phyloP scores from a whole-genome alignment of 352 stramenopile species.

The Phytophthora pluvialis region DNA sequence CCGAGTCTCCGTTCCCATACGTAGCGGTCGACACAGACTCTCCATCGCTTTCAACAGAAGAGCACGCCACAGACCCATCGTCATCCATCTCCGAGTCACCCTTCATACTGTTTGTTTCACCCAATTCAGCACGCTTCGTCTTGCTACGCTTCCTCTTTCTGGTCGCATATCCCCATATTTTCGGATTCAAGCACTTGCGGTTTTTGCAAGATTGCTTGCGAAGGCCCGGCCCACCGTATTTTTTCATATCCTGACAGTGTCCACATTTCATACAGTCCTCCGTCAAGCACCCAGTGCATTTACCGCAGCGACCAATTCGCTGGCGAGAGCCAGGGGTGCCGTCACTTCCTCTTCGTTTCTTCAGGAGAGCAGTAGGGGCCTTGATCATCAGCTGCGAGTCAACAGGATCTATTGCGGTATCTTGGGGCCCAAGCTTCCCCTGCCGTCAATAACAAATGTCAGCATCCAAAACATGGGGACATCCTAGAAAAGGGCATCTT shows the following conservation, averaged over 20 bases:
- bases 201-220: conserved; percentile 91
- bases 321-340: conserved; percentile 54
- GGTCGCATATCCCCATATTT: conserved; percentile 55
- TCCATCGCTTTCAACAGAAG: conserved; percentile 62
- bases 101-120: conserved; percentile 39
- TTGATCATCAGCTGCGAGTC: conserved; percentile 34
- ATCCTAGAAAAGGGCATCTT: conserved; percentile 4
- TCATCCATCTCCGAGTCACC: conserved; percentile 53
- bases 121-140: conserved; percentile 18
- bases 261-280: conserved; percentile 89
- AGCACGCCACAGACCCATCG: conserved; percentile 48
- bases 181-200: conserved; percentile 82
- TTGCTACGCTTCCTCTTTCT: conserved; percentile 52
- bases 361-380: conserved; percentile 19
- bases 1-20: conserved; percentile 33
- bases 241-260: conserved; percentile 91
- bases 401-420: conserved; percentile 4
- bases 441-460: conserved; percentile 20
- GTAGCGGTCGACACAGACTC: conserved; percentile 47
- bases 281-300: conserved; percentile 76
- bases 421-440: conserved; percentile 26
- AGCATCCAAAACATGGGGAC: not conserved
- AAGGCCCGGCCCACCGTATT: conserved; percentile 85
- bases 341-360: conserved; percentile 49
- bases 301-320: conserved; percentile 78